Percentiles rank a stretch among this genome's conserved stretches.
These are phyloP conservation scores for Leptographium flavum DNA, from an alignment of 2,329 filamentous ascomycete species.

Conservation along the genomic window DNA sequence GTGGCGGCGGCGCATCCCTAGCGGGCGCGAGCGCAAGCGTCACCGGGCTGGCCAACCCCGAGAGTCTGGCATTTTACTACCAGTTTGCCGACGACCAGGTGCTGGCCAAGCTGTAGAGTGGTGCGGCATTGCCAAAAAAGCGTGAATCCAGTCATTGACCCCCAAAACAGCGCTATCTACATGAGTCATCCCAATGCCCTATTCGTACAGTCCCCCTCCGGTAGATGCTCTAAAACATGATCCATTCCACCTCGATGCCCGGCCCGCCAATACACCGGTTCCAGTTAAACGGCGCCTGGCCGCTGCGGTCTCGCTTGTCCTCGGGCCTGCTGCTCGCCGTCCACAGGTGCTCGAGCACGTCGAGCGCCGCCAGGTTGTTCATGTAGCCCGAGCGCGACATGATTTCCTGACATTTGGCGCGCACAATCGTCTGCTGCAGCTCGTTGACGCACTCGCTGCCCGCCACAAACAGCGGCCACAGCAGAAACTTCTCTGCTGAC, in stretches of 20 bases:
- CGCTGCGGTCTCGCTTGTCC: slow-evolving; percentile 20
- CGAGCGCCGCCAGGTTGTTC: slow-evolving; percentile 78
- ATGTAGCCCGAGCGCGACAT: slow-evolving; percentile 82
- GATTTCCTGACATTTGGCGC: slow-evolving; percentile 70
- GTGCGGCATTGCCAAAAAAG: background rate
- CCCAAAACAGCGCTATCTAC: no score
- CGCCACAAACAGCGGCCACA: slow-evolving; percentile 86
- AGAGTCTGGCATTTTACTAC: slow-evolving; percentile 66
- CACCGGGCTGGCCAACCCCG: slow-evolving; percentile 62
- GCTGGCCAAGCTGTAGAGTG: no score
- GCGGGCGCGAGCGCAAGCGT: no score
- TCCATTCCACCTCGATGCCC: slow-evolving; percentile 48
- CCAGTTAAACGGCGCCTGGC: slow-evolving; percentile 42
- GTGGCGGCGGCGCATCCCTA: slow-evolving; percentile 56
- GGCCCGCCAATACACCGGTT: slow-evolving; percentile 40
- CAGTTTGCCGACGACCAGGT: slow-evolving; percentile 60
- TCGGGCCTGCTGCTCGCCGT: slow-evolving; percentile 15
- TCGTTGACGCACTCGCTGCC: slow-evolving; percentile 81
- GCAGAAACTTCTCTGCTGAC: slow-evolving; percentile 70
- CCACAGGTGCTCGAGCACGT: slow-evolving; percentile 80
- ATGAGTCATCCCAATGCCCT: no score
- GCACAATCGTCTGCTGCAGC: slow-evolving; percentile 63
- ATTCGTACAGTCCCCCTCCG: no score
- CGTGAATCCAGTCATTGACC: no score
- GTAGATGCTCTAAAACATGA: slow-evolving; percentile 37